Evolutionary conservation across 331 rosid genomes (phyloP).

Genomic region (Pyrus hybrid): DNA sequence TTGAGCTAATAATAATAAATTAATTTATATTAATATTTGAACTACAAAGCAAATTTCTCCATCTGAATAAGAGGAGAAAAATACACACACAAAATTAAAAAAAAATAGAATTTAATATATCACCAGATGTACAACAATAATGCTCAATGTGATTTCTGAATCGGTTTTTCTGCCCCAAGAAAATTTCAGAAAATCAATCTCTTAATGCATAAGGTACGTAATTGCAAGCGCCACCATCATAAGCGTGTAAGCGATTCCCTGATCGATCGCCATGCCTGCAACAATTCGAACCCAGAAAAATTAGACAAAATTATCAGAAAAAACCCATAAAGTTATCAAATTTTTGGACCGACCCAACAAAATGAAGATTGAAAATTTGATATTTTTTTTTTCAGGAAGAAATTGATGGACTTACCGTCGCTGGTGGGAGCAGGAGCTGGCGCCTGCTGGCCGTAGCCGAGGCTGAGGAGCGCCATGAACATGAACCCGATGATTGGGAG

Average conservation of each 20-base stretch:
- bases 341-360: background rate
- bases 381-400: background rate
- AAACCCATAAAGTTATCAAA: background rate
- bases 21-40: background rate
- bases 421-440: conserved; percentile 37
- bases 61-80: background rate
- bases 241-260: conserved; percentile 69
- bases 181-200: background rate
- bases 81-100: background rate
- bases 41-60: conserved; percentile 1
- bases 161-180: background rate
- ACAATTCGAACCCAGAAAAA: background rate
- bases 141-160: background rate
- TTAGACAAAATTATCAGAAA: background rate
- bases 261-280: conserved; percentile 56
- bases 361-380: background rate
- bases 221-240: conserved; percentile 54
- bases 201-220: conserved; percentile 56
- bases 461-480: conserved; percentile 26
- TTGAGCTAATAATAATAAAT: background rate
- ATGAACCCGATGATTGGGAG: conserved; percentile 35
- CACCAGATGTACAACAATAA: background rate
- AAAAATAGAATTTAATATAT: background rate
- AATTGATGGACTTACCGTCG: conserved; percentile 24
- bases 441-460: conserved; percentile 30